Percentiles rank a stretch among this genome's conserved stretches.
Evolutionary conservation across 2,329 filamentous ascomycete species (phyloP).

Genomic region (Cladosporium colombiae): DNA sequence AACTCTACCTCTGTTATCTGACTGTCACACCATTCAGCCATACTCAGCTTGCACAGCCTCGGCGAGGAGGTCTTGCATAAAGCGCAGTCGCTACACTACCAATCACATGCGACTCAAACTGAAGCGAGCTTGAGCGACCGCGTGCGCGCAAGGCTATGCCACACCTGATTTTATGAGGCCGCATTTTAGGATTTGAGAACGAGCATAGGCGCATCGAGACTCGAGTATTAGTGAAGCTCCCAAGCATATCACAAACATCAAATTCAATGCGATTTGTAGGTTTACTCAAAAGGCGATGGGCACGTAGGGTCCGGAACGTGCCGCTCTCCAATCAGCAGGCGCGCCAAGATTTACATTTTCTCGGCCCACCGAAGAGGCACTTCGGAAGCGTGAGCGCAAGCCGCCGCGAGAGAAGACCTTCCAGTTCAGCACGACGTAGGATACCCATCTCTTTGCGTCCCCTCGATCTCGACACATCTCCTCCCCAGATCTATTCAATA

Average conservation of each 20-base stretch:
- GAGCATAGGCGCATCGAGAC: neutral
- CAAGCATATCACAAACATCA: neutral
- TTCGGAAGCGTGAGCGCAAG: conserved; percentile 1
- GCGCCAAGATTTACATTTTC: conserved; percentile 9
- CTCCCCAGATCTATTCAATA: conserved; percentile 32
- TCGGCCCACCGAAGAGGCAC: neutral
- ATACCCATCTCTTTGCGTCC: conserved; percentile 85
- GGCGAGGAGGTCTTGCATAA: neutral
- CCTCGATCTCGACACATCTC: conserved; percentile 27
- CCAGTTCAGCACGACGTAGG: conserved; percentile 64
- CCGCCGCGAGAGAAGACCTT: conserved; percentile 2
- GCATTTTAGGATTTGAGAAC: neutral
- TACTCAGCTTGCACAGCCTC: neutral
- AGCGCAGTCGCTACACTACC: neutral
- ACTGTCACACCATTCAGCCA: neutral
- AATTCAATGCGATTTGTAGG: neutral
- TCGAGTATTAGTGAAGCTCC: neutral
- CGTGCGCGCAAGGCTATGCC: neutral
- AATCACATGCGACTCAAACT: neutral
- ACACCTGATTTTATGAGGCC: neutral
- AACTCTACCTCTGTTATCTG: neutral
- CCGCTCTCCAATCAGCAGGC: neutral
- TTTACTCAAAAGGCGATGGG: neutral
- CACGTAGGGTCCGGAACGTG: neutral
- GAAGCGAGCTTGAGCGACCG: neutral